Conservation (phyloP, 768 basidiomycete genomes). For the Hericium erinaceus region DNA sequence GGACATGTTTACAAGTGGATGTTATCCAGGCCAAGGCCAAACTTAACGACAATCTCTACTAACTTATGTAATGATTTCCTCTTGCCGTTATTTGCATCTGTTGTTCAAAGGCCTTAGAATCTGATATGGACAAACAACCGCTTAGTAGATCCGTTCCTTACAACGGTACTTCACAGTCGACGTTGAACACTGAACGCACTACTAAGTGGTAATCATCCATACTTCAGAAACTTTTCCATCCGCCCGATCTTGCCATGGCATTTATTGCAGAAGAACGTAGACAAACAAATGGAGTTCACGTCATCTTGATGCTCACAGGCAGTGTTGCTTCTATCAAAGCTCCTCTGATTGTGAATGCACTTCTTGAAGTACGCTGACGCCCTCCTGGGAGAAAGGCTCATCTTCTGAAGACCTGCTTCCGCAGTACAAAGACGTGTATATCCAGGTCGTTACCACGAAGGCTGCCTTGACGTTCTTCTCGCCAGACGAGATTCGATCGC, state of each 20-base stretch:
- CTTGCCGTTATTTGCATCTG: background rate
- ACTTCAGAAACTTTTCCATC: background rate
- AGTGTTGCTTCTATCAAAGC: constrained; percentile 93
- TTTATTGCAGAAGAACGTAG: constrained; percentile 20
- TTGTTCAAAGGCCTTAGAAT: background rate
- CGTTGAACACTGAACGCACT: background rate
- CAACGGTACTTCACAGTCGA: background rate
- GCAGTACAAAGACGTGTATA: constrained; percentile 65
- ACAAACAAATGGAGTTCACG: constrained; percentile 40
- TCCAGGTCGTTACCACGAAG: constrained; percentile 81
- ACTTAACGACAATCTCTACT: too few relatives aligned
- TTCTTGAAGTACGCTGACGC: constrained; percentile 46
- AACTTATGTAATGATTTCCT: too few relatives aligned
- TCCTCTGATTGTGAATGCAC: constrained; percentile 75
- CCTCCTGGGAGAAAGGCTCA: background rate
- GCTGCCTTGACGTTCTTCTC: constrained; percentile 72
- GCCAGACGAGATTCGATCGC: constrained; percentile 35
- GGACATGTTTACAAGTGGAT: too few relatives aligned
- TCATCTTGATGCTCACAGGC: constrained; percentile 84
- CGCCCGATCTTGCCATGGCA: background rate
- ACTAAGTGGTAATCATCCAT: background rate
- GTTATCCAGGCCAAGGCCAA: too few relatives aligned
- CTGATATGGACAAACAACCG: background rate
- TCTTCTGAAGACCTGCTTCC: background rate
- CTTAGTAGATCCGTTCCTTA: background rate